A percentile compares a stretch with the other conserved stretches of the same genome.
phyloP scores from a whole-genome alignment of 192 early-diverging fungal genomes.

The Nowakowskiella sp. region DNA sequence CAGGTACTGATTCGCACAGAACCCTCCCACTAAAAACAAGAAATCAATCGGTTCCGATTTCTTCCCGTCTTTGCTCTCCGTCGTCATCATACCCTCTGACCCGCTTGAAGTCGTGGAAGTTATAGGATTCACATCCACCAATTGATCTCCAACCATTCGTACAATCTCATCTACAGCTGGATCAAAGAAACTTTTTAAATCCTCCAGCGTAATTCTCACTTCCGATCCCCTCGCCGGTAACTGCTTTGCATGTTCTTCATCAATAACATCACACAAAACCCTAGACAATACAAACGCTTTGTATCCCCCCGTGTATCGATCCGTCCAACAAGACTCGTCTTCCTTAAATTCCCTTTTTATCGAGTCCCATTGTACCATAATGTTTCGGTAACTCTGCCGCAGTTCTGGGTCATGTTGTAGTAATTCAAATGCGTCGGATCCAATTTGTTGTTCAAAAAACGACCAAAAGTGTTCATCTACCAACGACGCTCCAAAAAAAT shows the following conservation, averaged over 20 bases:
- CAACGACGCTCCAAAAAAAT: slow-evolving; percentile 8
- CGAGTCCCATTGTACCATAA: slow-evolving; percentile 1
- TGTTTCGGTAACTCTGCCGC: background rate
- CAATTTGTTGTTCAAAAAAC: background rate
- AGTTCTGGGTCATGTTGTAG: background rate
- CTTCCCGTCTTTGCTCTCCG: background rate
- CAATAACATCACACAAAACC: background rate
- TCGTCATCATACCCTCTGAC: too few relatives aligned
- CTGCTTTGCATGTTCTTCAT: background rate
- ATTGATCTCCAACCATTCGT: slow-evolving; percentile 3
- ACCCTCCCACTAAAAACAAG: slow-evolving; percentile 7
- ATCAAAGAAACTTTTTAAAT: slow-evolving; percentile 5
- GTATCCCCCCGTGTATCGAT: background rate
- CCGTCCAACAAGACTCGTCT: background rate
- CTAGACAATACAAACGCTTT: background rate
- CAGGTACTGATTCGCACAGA: slow-evolving; percentile 8
- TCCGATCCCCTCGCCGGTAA: background rate
- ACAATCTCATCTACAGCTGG: background rate
- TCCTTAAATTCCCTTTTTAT: slow-evolving; percentile 1
- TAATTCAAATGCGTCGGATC: slow-evolving; percentile 3
- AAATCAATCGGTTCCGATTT: background rate
- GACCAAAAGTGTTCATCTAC: slow-evolving; percentile 1
- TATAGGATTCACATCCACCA: background rate
- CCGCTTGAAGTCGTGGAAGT: too few relatives aligned
- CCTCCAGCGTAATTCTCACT: slow-evolving; percentile 1